A percentile compares a stretch with the other conserved stretches of the same genome.
phyloP scores from a whole-genome alignment of 176 grass and related monocot species.

The Phoenix dactylifera region DNA sequence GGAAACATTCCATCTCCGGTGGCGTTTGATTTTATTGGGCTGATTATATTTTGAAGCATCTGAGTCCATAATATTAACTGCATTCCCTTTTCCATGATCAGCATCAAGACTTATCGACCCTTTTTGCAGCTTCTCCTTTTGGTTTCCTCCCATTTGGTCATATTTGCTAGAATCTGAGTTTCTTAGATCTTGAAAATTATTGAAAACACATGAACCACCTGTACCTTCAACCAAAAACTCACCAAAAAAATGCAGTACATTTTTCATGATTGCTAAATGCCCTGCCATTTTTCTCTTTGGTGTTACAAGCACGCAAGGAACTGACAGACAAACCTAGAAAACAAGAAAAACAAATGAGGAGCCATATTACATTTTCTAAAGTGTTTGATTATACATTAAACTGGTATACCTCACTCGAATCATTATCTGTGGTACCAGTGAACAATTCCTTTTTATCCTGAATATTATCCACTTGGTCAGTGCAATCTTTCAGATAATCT shows the following conservation, averaged over 20 bases:
- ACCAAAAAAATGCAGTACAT: slow-evolving; percentile 76
- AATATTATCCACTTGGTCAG: slow-evolving; percentile 44
- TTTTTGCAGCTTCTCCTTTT: slow-evolving; percentile 41
- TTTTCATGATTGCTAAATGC: slow-evolving; percentile 58
- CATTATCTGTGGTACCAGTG: slow-evolving; percentile 36
- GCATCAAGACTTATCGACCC: slow-evolving; percentile 3
- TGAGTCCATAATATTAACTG: slow-evolving; percentile 21
- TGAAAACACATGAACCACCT: slow-evolving; percentile 86
- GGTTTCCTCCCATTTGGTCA: slow-evolving; percentile 37
- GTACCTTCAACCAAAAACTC: slow-evolving; percentile 95
- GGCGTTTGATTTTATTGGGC: slow-evolving; percentile 82
- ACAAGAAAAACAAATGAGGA: slow-evolving; percentile 24
- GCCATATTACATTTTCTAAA: slow-evolving; percentile 7
- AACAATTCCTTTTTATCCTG: slow-evolving; percentile 67
- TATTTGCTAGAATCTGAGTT: slow-evolving; percentile 52
- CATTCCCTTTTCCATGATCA: slow-evolving; percentile 45
- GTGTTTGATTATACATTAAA: background rate
- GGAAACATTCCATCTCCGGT: slow-evolving; percentile 86
- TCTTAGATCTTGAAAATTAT: slow-evolving; percentile 54
- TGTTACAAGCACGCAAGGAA: slow-evolving; percentile 80
- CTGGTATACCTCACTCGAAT: slow-evolving; percentile 42
- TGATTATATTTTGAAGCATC: slow-evolving; percentile 39
- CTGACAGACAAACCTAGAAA: slow-evolving; percentile 56
- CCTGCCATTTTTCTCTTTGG: slow-evolving; percentile 91
- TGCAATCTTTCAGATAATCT: slow-evolving; percentile 36